Evolutionary conservation across 208 protist genomes (phyloP), one percentile per base, ranked within the genome.

Genomic region (Wallacemonas sp.): DNA sequence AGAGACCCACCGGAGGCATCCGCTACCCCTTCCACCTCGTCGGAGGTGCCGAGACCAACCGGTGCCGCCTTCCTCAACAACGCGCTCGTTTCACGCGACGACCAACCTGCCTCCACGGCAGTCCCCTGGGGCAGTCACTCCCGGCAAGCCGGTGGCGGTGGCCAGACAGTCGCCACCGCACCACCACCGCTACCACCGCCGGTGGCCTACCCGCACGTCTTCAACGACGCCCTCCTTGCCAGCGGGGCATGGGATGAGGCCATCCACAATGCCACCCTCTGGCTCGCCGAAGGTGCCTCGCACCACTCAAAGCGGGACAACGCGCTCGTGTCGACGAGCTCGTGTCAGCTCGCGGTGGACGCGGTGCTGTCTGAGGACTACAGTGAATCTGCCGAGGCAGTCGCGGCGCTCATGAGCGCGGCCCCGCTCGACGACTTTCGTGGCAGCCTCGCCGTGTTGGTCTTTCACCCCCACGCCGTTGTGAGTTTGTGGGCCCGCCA

Each of bases 381-480:
- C 30, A 24, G 30, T n/a, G 22, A 5, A 26, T 27, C 50, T 19
- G 50, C 33, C 41, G 38, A 34, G 29, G n/a, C 15, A 19, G 39
- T 32, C 29, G 38, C 22, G 8, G 34, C 21, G 58, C 41, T 37
- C 27, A 13, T 6, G 62, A 8, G 66, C 55, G 37, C 15, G 54
- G 19, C 73, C 53, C 36, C 59, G 53, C 4, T 68, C 41, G 19
- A 64, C 17, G 26, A 38, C 15, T 78, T 66, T 41, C 55, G 53
- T 42, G 71, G 71, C 22, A 54, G 66, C 12, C 64, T 84, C 15
- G 68, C 79, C 6, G 27, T 89, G 12, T 53, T 89, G 15, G 34
- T 82, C 15, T 81, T 89, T 37, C 82, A 89, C 55, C 63, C 63
- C 15, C 42, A 71, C 55, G 67, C 59, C 13, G 48, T 39, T 6